These are phyloP conservation scores for Aspergillus haitiensis DNA, from an alignment of 495 filamentous ascomycete genomes.

Conservation along the genomic window DNA sequence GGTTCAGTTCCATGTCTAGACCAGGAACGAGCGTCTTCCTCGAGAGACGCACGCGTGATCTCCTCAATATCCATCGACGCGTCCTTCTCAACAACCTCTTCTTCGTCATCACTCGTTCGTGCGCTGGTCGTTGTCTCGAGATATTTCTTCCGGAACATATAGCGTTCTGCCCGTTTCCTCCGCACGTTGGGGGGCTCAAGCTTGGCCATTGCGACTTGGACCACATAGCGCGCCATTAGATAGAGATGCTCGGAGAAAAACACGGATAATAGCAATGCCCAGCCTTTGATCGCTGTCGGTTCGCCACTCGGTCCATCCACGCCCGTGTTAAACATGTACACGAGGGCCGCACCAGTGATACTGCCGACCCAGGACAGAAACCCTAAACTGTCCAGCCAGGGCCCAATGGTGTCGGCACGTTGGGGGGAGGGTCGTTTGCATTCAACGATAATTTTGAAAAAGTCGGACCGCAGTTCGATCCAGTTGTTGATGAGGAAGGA, in stretches of 20 bases:
- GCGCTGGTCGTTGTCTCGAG: constrained; percentile 51
- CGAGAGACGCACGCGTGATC: constrained; percentile 47
- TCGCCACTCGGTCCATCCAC: constrained; percentile 56
- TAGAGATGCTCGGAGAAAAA: constrained; percentile 88
- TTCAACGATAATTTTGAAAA: constrained; percentile 89
- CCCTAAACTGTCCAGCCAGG: constrained; percentile 84
- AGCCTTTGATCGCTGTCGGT: constrained; percentile 67
- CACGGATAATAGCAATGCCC: constrained; percentile 80
- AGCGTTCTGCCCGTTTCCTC: constrained; percentile 76
- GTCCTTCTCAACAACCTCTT: constrained; percentile 20
- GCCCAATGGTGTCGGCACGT: constrained; percentile 89
- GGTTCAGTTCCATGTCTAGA: constrained; percentile 52
- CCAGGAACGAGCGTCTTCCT: constrained; percentile 68
- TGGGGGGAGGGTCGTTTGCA: constrained; percentile 85
- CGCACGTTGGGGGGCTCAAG: constrained; percentile 81
- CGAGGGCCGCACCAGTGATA: constrained; percentile 77
- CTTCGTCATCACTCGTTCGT: constrained; percentile 34
- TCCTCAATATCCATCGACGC: constrained; percentile 28
- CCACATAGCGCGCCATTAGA: constrained; percentile 66
- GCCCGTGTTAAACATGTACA: constrained; percentile 80
- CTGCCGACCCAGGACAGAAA: constrained; percentile 93
- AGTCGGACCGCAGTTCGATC: constrained; percentile 90
- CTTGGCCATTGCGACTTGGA: constrained; percentile 69
- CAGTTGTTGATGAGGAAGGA: constrained; percentile 96
- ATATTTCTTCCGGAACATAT: constrained; percentile 68